Conservation (phyloP, 148 eudicot species). For the Mesembryanthemum crystallinum region DNA sequence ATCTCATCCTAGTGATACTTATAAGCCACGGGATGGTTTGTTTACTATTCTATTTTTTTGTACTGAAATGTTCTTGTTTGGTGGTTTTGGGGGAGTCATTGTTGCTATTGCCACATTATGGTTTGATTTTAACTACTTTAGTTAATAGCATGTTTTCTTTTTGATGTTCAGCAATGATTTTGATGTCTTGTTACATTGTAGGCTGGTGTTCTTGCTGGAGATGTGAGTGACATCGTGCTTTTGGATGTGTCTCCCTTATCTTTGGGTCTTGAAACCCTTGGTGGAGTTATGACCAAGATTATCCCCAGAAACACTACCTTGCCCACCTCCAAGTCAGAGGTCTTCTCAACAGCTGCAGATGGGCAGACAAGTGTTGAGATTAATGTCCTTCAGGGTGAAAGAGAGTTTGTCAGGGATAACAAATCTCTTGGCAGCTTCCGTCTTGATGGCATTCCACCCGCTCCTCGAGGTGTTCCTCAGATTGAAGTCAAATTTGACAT, state of each 20-base stretch:
- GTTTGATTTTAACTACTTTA: neutral
- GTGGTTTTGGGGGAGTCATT: neutral
- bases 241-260: constrained; percentile 85
- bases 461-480: constrained; percentile 91
- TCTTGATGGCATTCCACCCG: constrained; percentile 93
- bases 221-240: constrained; percentile 87
- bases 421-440: constrained; percentile 96
- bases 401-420: constrained; percentile 92
- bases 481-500: constrained; percentile 95
- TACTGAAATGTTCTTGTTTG: neutral
- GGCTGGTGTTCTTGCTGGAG: constrained; percentile 96
- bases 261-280: constrained; percentile 89
- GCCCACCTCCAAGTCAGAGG: constrained; percentile 94
- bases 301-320: constrained; percentile 87
- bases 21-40: too few species aligned
- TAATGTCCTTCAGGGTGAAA: constrained; percentile 90
- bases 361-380: constrained; percentile 97
- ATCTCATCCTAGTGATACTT: too few species aligned
- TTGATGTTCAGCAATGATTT: neutral
- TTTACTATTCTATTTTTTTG: too few species aligned
- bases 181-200: constrained; percentile 10
- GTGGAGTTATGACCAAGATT: constrained; percentile 98
- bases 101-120: neutral
- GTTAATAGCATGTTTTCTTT: neutral
- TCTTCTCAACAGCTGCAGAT: constrained; percentile 97